phyloP scores from a whole-genome alignment of 1,139 yeast genomes.

The Williopsis jadinii region DNA sequence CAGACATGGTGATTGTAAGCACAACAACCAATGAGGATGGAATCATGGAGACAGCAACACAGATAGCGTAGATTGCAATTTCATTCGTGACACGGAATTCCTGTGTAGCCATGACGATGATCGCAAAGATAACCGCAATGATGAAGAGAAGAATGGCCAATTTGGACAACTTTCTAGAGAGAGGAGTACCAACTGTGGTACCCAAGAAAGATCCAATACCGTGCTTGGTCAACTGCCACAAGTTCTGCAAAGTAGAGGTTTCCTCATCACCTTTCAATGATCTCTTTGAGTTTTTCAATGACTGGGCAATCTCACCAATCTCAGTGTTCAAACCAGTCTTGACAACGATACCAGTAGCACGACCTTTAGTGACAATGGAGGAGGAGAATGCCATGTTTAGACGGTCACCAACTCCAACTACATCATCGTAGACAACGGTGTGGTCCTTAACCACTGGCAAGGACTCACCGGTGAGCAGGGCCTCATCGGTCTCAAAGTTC shows the following conservation, averaged over 20 bases:
- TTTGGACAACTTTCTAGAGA: constrained; percentile 60
- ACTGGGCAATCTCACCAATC: constrained; percentile 70
- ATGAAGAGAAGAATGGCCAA: constrained; percentile 62
- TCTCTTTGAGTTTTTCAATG: constrained; percentile 39
- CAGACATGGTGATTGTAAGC: constrained; percentile 79
- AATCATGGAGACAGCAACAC: constrained; percentile 78
- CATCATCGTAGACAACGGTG: constrained; percentile 34
- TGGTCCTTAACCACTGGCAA: constrained; percentile 62
- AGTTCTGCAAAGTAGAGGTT: constrained; percentile 23
- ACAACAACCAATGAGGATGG: constrained; percentile 80
- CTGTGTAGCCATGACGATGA: constrained; percentile 76
- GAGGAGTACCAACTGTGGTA: constrained; percentile 69
- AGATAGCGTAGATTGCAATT: constrained; percentile 78
- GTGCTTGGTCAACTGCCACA: constrained; percentile 35
- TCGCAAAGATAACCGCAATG: constrained; percentile 70
- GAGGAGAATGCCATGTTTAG: constrained; percentile 69
- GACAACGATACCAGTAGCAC: constrained; percentile 64
- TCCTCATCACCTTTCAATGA: constrained; percentile 38
- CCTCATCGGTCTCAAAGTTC: constrained; percentile 78
- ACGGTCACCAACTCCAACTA: constrained; percentile 68
- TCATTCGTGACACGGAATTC: constrained; percentile 57
- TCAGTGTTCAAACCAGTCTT: constrained; percentile 68
- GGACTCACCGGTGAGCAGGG: constrained; percentile 75
- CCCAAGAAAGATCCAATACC: constrained; percentile 67
- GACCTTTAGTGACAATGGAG: constrained; percentile 67